A percentile compares a stretch with the other conserved stretches of the same genome.
These are phyloP conservation scores for Tephrocybe sp. DNA, from an alignment of 768 basidiomycete species.

Conservation along the genomic window DNA sequence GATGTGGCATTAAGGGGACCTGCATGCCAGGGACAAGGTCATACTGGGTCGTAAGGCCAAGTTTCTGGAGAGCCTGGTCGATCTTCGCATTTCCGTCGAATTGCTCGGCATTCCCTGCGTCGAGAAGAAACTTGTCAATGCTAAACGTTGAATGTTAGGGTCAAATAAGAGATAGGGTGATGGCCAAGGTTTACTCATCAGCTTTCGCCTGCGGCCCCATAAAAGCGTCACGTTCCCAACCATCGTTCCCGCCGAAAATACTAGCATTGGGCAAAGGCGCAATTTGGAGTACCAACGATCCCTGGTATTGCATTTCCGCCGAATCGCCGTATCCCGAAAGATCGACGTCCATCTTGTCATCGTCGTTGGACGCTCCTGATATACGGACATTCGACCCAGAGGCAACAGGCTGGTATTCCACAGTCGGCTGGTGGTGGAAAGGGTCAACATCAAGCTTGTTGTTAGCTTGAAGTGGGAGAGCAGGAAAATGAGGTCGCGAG, in stretches of 20 bases:
- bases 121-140: constrained; percentile 50
- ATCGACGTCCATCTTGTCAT: constrained; percentile 8
- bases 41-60: constrained; percentile 48
- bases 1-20: constrained; percentile 65
- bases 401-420: constrained; percentile 10
- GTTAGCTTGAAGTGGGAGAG: neutral
- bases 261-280: constrained; percentile 25
- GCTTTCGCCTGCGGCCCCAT: constrained; percentile 43
- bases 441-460: neutral
- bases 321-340: constrained; percentile 16
- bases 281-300: too few species aligned
- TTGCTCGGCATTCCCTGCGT: constrained; percentile 53
- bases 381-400: constrained; percentile 19
- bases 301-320: too few species aligned
- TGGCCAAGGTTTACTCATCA: constrained; percentile 44
- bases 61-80: constrained; percentile 49
- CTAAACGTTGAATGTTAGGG: constrained; percentile 24
- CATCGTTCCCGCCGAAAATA: constrained; percentile 39
- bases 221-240: constrained; percentile 45
- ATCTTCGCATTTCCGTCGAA: constrained; percentile 62
- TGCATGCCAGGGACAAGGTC: constrained; percentile 56
- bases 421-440: neutral
- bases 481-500: neutral
- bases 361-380: neutral
- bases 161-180: constrained; percentile 1